Conservation (phyloP, 306 rosid species). For the Quercus gilva region DNA sequence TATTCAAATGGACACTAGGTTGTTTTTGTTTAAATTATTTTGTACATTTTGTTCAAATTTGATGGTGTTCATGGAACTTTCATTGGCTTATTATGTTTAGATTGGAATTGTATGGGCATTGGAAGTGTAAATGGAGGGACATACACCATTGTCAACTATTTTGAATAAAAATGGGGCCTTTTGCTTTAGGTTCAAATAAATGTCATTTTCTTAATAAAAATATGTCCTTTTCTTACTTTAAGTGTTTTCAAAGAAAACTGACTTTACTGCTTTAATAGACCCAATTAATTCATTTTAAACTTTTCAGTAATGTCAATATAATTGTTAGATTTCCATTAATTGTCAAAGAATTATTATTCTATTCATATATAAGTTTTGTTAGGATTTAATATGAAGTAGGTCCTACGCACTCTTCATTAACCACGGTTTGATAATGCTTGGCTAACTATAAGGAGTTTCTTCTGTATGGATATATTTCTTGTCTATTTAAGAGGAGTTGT, state of each 20-base stretch:
- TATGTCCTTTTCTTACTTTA: not conserved
- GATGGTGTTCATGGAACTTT: not conserved
- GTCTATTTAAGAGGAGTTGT: not conserved
- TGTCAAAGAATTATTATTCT: not conserved
- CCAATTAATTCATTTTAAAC: not conserved
- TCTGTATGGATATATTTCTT: not conserved
- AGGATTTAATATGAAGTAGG: not conserved
- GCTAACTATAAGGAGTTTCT: not conserved
- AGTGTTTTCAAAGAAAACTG: not conserved
- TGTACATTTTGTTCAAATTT: not conserved
- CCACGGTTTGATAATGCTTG: not conserved
- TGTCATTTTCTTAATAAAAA: not conserved
- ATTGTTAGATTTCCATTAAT: not conserved
- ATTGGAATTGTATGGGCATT: not conserved
- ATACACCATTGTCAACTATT: not conserved
- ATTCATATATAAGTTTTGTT: not conserved
- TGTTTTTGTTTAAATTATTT: not conserved
- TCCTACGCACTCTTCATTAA: not conserved
- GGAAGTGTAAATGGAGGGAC: not conserved
- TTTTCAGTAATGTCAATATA: not conserved
- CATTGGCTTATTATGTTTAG: not conserved
- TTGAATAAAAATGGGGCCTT: not conserved
- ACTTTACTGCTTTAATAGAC: not conserved
- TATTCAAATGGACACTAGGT: too few relatives aligned
- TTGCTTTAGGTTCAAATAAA: not conserved